These are phyloP conservation scores for Nicotiana undulata DNA, from an alignment of 257 asterid genomes.

Conservation along the genomic window DNA sequence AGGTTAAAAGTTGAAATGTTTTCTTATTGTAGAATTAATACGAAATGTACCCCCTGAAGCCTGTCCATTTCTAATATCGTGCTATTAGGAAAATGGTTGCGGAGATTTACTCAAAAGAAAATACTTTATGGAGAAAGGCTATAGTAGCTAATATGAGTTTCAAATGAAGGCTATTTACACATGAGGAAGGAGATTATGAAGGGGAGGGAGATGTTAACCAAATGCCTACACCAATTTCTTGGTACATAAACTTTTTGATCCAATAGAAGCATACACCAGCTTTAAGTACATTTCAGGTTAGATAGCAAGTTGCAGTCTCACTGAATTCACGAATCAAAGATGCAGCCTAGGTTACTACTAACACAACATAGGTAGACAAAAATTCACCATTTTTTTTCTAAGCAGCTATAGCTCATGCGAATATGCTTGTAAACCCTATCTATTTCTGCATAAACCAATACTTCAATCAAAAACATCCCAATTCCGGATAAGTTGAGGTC, in stretches of 20 bases:
- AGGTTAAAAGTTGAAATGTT: too few relatives aligned
- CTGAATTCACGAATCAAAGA: neutral
- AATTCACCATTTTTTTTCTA: neutral
- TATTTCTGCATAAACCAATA: neutral
- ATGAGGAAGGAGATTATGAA: neutral
- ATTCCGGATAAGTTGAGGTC: neutral
- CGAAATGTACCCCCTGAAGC: neutral
- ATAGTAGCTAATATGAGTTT: neutral
- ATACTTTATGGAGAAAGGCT: neutral
- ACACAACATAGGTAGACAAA: neutral
- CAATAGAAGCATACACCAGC: neutral
- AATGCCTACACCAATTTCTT: neutral
- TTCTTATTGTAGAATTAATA: neutral
- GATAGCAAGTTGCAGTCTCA: neutral
- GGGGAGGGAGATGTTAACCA: neutral
- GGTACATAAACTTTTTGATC: neutral
- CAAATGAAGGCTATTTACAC: neutral
- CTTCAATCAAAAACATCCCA: neutral
- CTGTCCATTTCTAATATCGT: neutral
- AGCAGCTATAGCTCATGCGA: neutral
- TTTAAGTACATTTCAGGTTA: neutral
- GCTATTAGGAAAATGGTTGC: neutral
- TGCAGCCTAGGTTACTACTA: neutral
- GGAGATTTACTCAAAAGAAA: too few relatives aligned
- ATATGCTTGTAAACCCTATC: neutral